phyloP scores from a whole-genome alignment of 805 yeast species.

The Wickerhamiella azymoides region DNA sequence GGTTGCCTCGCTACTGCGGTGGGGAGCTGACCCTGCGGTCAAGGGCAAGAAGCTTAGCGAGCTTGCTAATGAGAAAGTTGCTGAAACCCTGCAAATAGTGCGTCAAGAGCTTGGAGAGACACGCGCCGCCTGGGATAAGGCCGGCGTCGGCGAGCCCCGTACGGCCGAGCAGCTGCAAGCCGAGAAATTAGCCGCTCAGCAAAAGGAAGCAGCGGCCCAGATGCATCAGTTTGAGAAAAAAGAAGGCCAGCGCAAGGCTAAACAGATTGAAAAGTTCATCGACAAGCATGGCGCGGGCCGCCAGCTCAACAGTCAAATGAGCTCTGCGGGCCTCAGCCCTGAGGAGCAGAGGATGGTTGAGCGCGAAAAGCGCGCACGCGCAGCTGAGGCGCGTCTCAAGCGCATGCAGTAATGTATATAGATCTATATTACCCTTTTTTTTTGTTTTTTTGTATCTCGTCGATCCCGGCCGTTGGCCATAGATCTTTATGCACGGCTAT shows the following conservation, averaged over 20 bases:
- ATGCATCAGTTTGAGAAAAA: slow-evolving; percentile 10
- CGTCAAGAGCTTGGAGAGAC: slow-evolving; percentile 58
- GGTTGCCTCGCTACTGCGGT: slow-evolving; percentile 43
- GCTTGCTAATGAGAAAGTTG: slow-evolving; percentile 30
- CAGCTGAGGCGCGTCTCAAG: slow-evolving; percentile 77
- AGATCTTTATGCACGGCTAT: too few species aligned
- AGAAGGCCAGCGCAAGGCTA: slow-evolving; percentile 14
- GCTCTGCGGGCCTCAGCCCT: slow-evolving; percentile 42
- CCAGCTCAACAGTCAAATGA: slow-evolving; percentile 15
- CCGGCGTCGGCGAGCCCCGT: slow-evolving; percentile 39
- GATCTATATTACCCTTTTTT: too few species aligned
- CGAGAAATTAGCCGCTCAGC: slow-evolving; percentile 15
- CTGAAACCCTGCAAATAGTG: slow-evolving; percentile 50
- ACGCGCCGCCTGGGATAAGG: slow-evolving; percentile 57
- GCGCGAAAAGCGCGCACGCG: slow-evolving; percentile 92
- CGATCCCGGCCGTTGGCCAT: too few species aligned
- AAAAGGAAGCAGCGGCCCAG: slow-evolving; percentile 11
- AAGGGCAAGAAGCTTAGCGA: slow-evolving; percentile 58
- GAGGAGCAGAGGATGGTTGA: slow-evolving; percentile 65
- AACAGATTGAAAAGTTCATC: slow-evolving; percentile 18
- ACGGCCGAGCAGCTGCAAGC: slow-evolving; percentile 27
- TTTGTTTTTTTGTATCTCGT: too few species aligned
- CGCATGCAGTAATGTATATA: slow-evolving; percentile 10
- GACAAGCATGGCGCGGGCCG: slow-evolving; percentile 19
- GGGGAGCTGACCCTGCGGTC: slow-evolving; percentile 59